Evolutionary conservation across 306 rosid genomes (phyloP).

Genomic region (Lithocarpus polystachyus): DNA sequence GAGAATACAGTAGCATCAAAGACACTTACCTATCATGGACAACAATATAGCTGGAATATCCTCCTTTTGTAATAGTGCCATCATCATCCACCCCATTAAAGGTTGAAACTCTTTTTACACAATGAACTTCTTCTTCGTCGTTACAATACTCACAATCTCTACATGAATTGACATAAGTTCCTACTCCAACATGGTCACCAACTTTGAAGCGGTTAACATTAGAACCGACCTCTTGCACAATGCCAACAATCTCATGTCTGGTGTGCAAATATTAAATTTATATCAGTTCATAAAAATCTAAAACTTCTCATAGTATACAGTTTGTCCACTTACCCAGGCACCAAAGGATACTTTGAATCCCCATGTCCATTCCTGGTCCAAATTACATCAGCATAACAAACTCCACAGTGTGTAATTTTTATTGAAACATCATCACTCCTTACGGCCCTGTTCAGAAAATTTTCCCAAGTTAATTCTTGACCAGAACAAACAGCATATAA

Average conservation of each 20-base stretch:
- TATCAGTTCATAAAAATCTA: not conserved
- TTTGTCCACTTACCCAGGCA: constrained; percentile 32
- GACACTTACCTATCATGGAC: constrained; percentile 39
- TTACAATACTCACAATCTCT: constrained; percentile 41
- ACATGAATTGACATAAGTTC: constrained; percentile 49
- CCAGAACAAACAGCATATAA: not conserved
- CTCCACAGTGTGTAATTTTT: constrained; percentile 42
- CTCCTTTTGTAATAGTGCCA: constrained; percentile 45
- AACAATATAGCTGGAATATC: constrained; percentile 42
- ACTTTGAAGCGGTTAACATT: constrained; percentile 34
- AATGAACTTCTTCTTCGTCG: constrained; percentile 28
- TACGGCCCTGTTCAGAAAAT: constrained; percentile 20
- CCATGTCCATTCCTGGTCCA: constrained; percentile 36
- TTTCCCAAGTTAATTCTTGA: not conserved
- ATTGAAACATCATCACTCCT: constrained; percentile 42
- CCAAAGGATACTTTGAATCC: constrained; percentile 40
- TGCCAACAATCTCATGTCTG: constrained; percentile 51
- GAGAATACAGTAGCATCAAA: not conserved
- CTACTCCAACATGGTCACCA: constrained; percentile 50
- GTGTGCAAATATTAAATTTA: not conserved
- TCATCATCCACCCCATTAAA: constrained; percentile 39
- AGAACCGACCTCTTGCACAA: constrained; percentile 38
- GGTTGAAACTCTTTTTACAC: constrained; percentile 31
- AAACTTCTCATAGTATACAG: not conserved
- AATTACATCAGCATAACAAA: constrained; percentile 40